These are phyloP conservation scores for Calendula officinalis DNA, from an alignment of 129 eudicot genomes.

Conservation along the genomic window DNA sequence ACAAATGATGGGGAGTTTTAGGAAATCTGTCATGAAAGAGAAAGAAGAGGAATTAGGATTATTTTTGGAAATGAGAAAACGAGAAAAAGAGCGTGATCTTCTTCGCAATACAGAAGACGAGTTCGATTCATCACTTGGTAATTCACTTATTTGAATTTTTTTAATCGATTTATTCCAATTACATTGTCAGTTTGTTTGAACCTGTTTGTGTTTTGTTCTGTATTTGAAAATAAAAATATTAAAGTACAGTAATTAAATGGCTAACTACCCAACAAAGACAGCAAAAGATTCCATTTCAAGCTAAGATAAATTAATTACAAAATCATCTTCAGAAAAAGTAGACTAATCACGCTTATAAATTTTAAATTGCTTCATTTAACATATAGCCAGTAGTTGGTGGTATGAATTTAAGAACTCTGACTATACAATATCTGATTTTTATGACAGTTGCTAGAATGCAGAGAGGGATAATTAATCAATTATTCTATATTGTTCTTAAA, in stretches of 20 bases:
- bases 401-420: background rate
- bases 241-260: background rate
- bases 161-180: background rate
- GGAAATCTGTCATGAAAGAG: slow-evolving; percentile 55
- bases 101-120: slow-evolving; percentile 58
- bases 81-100: slow-evolving; percentile 73
- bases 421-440: slow-evolving; percentile 2
- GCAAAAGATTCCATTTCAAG: slow-evolving; percentile 25
- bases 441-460: slow-evolving; percentile 15
- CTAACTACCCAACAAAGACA: background rate
- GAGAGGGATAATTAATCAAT: background rate
- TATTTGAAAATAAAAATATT: background rate
- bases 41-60: slow-evolving; percentile 85
- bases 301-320: background rate
- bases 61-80: slow-evolving; percentile 79
- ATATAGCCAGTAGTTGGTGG: slow-evolving; percentile 8
- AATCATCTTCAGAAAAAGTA: background rate
- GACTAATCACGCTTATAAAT: background rate
- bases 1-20: slow-evolving; percentile 48
- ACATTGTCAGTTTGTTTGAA: background rate
- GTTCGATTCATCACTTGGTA: slow-evolving; percentile 78
- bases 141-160: background rate
- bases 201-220: background rate
- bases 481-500: no score
- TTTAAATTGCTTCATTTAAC: slow-evolving; percentile 3